Conservation (phyloP, 345 rosid species). For the Salix udensis region DNA sequence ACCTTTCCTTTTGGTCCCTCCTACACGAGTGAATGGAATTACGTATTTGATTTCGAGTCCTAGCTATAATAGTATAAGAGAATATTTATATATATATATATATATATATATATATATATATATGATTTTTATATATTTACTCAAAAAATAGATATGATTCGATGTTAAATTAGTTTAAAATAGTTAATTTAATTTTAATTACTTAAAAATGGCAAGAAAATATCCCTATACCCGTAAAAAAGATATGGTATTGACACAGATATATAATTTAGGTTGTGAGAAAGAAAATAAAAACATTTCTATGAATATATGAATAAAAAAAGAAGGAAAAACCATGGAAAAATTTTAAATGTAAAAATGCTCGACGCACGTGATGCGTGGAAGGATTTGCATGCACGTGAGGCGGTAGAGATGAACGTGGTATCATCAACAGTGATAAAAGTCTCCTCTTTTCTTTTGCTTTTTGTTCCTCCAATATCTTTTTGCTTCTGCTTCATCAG, state of each 20-base stretch:
- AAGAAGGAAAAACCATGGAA: not conserved
- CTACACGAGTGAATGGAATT: not conserved
- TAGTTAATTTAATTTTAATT: too few relatives aligned
- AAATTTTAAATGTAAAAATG: not conserved
- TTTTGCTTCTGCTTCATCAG: conserved; percentile 6
- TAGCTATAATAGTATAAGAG: too few relatives aligned
- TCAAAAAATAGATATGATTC: too few relatives aligned
- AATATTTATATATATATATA: not conserved
- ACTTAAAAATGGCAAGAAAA: too few relatives aligned
- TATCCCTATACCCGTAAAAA: too few relatives aligned
- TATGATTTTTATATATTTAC: not conserved
- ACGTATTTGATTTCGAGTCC: not conserved
- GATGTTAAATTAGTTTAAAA: too few relatives aligned
- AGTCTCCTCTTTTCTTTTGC: conserved; percentile 26
- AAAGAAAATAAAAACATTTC: too few relatives aligned
- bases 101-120: not conserved
- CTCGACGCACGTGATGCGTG: not conserved
- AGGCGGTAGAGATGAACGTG: not conserved
- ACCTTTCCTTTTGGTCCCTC: not conserved
- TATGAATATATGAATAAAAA: too few relatives aligned
- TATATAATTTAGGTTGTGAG: too few relatives aligned
- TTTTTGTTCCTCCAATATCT: conserved; percentile 36
- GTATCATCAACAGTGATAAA: conserved; percentile 23
- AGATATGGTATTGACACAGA: too few relatives aligned
- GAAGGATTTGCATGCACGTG: conserved; percentile 31